Conservation (phyloP, 225 moss, liverwort and hornwort genomes). For the Physcomitrellopsis africana region DNA sequence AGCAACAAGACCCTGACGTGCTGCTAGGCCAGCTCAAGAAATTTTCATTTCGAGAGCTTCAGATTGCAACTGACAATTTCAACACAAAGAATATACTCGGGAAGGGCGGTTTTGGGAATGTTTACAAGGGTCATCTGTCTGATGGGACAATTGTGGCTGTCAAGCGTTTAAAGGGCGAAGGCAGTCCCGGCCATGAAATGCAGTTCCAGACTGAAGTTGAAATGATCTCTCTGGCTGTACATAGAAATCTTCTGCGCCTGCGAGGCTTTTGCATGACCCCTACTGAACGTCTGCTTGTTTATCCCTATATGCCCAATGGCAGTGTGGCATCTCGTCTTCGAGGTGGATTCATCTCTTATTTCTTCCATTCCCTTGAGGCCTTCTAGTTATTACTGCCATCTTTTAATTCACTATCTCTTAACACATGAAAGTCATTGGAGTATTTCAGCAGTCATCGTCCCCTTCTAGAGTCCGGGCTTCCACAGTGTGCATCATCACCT, state of each 20-base stretch:
- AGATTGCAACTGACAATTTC: slow-evolving; percentile 88
- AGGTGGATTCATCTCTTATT: slow-evolving; percentile 41
- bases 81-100: slow-evolving; percentile 79
- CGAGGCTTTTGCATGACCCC: slow-evolving; percentile 96
- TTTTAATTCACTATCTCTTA: too few relatives aligned
- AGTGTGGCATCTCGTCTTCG: slow-evolving; percentile 95
- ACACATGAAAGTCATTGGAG: too few relatives aligned
- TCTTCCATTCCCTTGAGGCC: too few relatives aligned
- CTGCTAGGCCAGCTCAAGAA: slow-evolving; percentile 86
- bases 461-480: too few relatives aligned
- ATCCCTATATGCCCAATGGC: slow-evolving; percentile 95
- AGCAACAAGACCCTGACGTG: slow-evolving; percentile 84
- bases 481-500: too few relatives aligned
- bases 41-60: slow-evolving; percentile 85
- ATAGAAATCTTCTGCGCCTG: slow-evolving; percentile 81
- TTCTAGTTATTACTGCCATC: too few relatives aligned
- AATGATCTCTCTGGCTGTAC: slow-evolving; percentile 95
- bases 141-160: slow-evolving; percentile 90
- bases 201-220: slow-evolving; percentile 98
- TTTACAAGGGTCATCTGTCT: slow-evolving; percentile 80
- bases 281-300: slow-evolving; percentile 87
- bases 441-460: too few relatives aligned
- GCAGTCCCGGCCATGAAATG: slow-evolving; percentile 81
- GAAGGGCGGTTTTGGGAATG: slow-evolving; percentile 90
- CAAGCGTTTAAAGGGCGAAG: slow-evolving; percentile 84